A percentile compares a stretch with the other conserved stretches of the same genome.
Evolutionary conservation across 306 rosid species (phyloP).

Genomic region (Ammopiptanthus mongolicus): DNA sequence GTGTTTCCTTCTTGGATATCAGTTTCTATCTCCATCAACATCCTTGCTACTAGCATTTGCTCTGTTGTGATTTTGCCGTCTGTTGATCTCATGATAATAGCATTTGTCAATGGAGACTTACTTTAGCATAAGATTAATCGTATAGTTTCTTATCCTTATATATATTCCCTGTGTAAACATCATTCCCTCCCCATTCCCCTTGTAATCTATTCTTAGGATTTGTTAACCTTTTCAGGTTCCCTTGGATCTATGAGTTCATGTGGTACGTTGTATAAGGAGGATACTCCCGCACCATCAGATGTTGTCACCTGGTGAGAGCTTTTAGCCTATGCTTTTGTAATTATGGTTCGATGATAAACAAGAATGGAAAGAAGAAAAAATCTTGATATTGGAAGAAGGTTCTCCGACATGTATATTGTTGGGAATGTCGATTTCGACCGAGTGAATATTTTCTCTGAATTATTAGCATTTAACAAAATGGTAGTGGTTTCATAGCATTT

Average conservation of each 20-base stretch:
- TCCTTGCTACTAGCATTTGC: constrained; percentile 4
- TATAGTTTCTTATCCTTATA: not conserved
- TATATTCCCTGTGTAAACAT: not conserved
- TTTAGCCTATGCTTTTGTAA: not conserved
- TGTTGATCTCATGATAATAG: constrained; percentile 1
- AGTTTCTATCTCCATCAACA: constrained; percentile 5
- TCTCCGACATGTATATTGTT: not conserved
- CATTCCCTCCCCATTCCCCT: not conserved
- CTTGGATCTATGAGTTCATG: constrained; percentile 81
- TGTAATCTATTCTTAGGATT: not conserved
- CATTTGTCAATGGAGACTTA: not conserved
- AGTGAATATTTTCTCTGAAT: not conserved
- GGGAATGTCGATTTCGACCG: not conserved
- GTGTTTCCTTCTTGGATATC: not conserved
- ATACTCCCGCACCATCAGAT: constrained; percentile 38
- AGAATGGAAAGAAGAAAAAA: not conserved
- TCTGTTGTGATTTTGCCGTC: not conserved
- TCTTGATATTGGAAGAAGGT: not conserved
- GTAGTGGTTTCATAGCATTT: not conserved
- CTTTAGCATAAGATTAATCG: not conserved
- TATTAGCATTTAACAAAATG: constrained; percentile 11
- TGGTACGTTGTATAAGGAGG: constrained; percentile 63
- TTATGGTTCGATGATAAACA: not conserved
- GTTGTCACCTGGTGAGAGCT: constrained; percentile 67
- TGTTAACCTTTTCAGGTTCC: constrained; percentile 52